These are phyloP conservation scores for Alternaria postmessia DNA, from an alignment of 2,329 filamentous ascomycete genomes.

Conservation along the genomic window DNA sequence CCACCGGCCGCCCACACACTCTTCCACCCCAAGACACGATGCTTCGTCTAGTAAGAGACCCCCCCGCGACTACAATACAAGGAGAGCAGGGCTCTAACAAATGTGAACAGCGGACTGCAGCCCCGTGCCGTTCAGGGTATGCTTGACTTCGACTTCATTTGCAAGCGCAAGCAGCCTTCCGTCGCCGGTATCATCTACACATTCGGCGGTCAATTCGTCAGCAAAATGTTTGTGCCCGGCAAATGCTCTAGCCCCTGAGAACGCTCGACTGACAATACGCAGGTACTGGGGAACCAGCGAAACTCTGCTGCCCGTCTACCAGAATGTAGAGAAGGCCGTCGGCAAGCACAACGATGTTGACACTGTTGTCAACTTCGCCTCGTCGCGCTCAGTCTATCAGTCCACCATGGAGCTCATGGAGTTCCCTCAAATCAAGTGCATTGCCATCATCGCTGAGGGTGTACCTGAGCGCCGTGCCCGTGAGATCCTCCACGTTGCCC, in stretches of 20 bases:
- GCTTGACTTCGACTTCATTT: slow-evolving; percentile 99
- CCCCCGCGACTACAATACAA: slow-evolving; percentile 13
- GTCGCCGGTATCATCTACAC: slow-evolving; percentile 99
- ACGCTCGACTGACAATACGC: slow-evolving; percentile 25
- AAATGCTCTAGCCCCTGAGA: slow-evolving; percentile 7
- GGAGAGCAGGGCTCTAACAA: slow-evolving; percentile 30
- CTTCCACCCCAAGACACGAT: slow-evolving; percentile 99
- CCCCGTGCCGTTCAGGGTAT: slow-evolving; percentile 72
- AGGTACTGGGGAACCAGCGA: slow-evolving; percentile 99
- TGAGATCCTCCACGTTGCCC: slow-evolving; percentile 94
- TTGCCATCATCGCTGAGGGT: slow-evolving; percentile 99
- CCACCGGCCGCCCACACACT: slow-evolving; percentile 87
- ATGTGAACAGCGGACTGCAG: slow-evolving; percentile 77
- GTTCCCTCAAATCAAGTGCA: slow-evolving; percentile 94
- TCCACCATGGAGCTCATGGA: slow-evolving; percentile 99
- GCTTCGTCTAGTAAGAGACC: slow-evolving; percentile 86
- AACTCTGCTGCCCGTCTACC: slow-evolving; percentile 97
- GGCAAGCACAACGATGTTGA: slow-evolving; percentile 97
- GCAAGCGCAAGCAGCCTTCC: slow-evolving; percentile 95
- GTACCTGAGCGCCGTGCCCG: slow-evolving; percentile 97
- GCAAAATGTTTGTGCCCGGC: slow-evolving; percentile 80
- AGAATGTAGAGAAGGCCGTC: slow-evolving; percentile 89
- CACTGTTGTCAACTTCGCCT: slow-evolving; percentile 99
- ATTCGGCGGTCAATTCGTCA: slow-evolving; percentile 99
- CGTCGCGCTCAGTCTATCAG: slow-evolving; percentile 96